These are phyloP conservation scores for Claviceps spartinae DNA, from an alignment of 2,329 filamentous ascomycete genomes.

Conservation along the genomic window DNA sequence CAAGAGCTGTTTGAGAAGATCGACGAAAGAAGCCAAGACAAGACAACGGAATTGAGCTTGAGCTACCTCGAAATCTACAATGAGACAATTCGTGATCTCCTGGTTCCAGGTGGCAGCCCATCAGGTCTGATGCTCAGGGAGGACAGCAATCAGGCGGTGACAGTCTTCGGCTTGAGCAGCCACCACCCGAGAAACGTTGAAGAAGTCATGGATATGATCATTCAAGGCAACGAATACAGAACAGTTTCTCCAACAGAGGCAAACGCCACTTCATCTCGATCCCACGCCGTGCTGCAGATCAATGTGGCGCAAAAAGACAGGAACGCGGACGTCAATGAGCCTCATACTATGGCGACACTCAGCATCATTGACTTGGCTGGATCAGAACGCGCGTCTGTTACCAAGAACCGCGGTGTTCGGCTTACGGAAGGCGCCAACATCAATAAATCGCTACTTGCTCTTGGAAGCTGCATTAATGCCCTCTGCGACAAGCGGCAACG, in stretches of 20 bases:
- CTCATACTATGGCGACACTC: slow-evolving; percentile 93
- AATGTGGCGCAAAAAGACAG: slow-evolving; percentile 90
- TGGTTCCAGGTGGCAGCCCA: slow-evolving; percentile 75
- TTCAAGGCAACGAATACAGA: slow-evolving; percentile 82
- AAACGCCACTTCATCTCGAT: slow-evolving; percentile 93
- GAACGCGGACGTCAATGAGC: slow-evolving; percentile 83
- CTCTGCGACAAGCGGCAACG: slow-evolving; percentile 84
- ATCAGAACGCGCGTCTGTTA: slow-evolving; percentile 89
- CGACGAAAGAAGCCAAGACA: slow-evolving; percentile 70
- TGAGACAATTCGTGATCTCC: slow-evolving; percentile 88
- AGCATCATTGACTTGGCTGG: slow-evolving; percentile 97
- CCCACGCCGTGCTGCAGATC: slow-evolving; percentile 93
- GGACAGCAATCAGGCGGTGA: slow-evolving; percentile 85
- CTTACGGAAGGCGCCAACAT: slow-evolving; percentile 94
- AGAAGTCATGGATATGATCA: slow-evolving; percentile 99
- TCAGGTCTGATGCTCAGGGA: slow-evolving; percentile 82
- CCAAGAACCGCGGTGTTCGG: slow-evolving; percentile 87
- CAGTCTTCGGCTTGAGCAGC: slow-evolving; percentile 79
- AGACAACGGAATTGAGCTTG: slow-evolving; percentile 77
- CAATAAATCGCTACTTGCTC: slow-evolving; percentile 90
- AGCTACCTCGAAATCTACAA: slow-evolving; percentile 99
- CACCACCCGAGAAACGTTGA: slow-evolving; percentile 83
- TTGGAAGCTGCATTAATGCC: slow-evolving; percentile 96
- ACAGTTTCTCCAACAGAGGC: slow-evolving; percentile 96
- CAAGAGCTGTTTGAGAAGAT: slow-evolving; percentile 97